A percentile compares a stretch with the other conserved stretches of the same genome.
Conservation (phyloP, 73 alveolate species). For the Paramecium primaurelia region DNA sequence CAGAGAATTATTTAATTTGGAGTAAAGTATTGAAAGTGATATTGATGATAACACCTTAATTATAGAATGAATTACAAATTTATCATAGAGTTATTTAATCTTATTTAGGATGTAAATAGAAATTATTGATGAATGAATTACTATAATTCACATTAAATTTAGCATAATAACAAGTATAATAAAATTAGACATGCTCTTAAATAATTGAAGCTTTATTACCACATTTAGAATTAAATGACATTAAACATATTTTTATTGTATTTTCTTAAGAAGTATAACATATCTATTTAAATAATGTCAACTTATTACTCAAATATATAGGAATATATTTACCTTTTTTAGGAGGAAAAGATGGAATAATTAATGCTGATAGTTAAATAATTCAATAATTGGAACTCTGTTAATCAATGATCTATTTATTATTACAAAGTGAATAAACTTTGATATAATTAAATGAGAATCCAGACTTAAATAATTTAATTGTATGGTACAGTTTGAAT, state of each 20-base stretch:
- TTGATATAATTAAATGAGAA: background rate
- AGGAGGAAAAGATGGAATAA: slow-evolving; percentile 33
- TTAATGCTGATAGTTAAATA: background rate
- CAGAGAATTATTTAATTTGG: background rate
- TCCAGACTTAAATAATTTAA: background rate
- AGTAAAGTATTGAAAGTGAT: slow-evolving; percentile 11
- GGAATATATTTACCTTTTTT: background rate
- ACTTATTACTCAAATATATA: background rate
- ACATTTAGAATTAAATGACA: background rate
- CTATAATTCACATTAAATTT: background rate
- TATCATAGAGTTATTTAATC: background rate
- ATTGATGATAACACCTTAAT: background rate
- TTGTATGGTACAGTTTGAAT: background rate
- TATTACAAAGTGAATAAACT: background rate
- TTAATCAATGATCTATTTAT: background rate
- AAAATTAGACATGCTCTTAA: background rate
- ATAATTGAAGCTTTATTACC: background rate
- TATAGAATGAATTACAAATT: background rate
- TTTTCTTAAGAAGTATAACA: background rate
- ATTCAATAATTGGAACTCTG: background rate
- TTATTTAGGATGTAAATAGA: background rate
- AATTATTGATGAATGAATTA: background rate
- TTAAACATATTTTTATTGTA: background rate
- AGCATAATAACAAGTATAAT: background rate
- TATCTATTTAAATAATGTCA: background rate